Evolutionary conservation across 2,329 filamentous ascomycete genomes (phyloP), one percentile per base, ranked within the genome.

Genomic region (Aspergillus tamarii): DNA sequence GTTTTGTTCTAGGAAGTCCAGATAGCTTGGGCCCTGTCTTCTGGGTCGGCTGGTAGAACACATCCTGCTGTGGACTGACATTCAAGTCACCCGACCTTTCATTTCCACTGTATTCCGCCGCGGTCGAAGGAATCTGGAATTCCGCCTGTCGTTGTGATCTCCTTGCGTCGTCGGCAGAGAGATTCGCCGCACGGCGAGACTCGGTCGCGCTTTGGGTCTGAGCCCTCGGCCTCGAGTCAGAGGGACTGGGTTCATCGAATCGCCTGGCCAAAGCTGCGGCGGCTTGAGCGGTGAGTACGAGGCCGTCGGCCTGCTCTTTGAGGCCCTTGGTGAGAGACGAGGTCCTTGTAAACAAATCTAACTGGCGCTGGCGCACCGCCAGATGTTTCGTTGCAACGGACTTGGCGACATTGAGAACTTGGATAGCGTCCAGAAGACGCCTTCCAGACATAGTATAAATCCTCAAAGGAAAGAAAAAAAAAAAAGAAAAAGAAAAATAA

Each of bases 361-460:
- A 80, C 74, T 91, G 88, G 60, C 84, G 83, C 60, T 83, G 81
- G 26, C 87, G 87, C 56, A 89, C 82, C 48, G 79, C 80, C 62
- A 88, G 76, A 73, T 90, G 88, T 75, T 88, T 86, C 77, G 78
- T 83, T 72, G 89, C 90, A 65, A 94, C 84, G 39, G 86, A 86
- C 64, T 88, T 86, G 57, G 90, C 89, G 74, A 88, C 91, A 81
- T 85, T 88, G 76, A 90, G 83, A 67, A 94, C 83, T 65, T 89
- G 87, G 69, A 89, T 87, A 71, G 91, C 82, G 80, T 94, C 91
- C 74, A 93, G 73, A 84, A 87, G 80, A 86, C 89, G 80, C 85
- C 86, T 84, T 62, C 84, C 84, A 60, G 84, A 81, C 84, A 87
- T 87, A 45, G 54, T 73, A 57, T 54, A 57, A 45, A 59, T 11